phyloP scores from a whole-genome alignment of 2,329 filamentous ascomycete species.

The Botrytis medusae region DNA sequence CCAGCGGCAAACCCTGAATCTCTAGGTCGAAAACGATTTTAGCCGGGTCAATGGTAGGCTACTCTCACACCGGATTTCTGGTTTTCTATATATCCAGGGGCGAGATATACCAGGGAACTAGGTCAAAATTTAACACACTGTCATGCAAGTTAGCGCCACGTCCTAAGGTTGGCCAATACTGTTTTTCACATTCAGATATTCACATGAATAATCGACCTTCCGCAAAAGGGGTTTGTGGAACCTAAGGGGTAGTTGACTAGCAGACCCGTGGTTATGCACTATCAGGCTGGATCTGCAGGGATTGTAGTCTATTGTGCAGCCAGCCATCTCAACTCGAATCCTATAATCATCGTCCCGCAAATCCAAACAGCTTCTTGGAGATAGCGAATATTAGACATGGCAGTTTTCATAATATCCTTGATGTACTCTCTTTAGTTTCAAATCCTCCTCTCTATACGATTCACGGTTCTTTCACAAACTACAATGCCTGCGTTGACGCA shows the following conservation, averaged over 20 bases:
- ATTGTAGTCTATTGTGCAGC: neutral
- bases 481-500: neutral
- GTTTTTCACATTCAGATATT: neutral
- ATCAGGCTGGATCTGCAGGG: neutral
- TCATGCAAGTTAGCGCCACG: neutral
- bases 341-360: neutral
- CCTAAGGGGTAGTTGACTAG: neutral
- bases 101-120: neutral
- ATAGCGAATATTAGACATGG: neutral
- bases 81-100: neutral
- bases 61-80: neutral
- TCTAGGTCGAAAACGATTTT: too few relatives aligned
- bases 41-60: neutral
- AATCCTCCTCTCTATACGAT: neutral
- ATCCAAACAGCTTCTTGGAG: neutral
- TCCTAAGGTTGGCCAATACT: neutral
- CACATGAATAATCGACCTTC: neutral
- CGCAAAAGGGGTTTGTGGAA: neutral
- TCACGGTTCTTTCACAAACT: neutral
- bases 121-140: neutral
- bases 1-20: neutral
- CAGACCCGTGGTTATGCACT: neutral
- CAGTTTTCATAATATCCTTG: neutral
- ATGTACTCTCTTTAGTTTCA: neutral
- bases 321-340: neutral